Evolutionary conservation across 257 asterid species (phyloP).

Genomic region (Phtheirospermum japonicum): DNA sequence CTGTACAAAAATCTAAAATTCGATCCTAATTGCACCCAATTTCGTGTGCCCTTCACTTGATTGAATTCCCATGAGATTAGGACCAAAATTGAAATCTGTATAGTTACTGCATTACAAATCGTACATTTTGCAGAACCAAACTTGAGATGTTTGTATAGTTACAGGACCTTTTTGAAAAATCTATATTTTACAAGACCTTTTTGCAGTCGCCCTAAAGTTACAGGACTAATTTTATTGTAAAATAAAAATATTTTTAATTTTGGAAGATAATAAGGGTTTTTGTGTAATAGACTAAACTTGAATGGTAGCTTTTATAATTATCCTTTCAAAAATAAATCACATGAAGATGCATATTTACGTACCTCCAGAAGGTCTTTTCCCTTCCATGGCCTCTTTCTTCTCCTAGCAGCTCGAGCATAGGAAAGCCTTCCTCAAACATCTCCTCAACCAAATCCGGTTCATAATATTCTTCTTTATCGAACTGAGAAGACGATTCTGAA

Average conservation of each 20-base stretch:
- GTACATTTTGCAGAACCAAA: too few relatives aligned
- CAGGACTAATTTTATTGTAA: too few relatives aligned
- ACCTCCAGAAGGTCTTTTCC: constrained; percentile 83
- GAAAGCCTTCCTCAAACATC: constrained; percentile 95
- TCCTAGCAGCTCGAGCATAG: constrained; percentile 91
- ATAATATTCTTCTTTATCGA: constrained; percentile 49
- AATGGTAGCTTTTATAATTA: background rate
- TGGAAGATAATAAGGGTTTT: background rate
- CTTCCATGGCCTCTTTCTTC: constrained; percentile 99
- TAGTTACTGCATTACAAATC: too few relatives aligned
- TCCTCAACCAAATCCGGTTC: too few relatives aligned
- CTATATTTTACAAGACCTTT: too few relatives aligned
- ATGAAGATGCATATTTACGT: constrained; percentile 12
- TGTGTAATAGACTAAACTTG: background rate
- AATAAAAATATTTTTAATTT: background rate
- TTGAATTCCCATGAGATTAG: background rate
- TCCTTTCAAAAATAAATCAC: background rate
- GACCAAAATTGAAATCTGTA: too few relatives aligned
- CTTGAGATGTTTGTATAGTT: too few relatives aligned
- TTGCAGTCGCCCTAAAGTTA: too few relatives aligned
- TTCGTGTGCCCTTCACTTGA: too few relatives aligned
- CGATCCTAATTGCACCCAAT: too few relatives aligned
- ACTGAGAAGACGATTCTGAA: constrained; percentile 58
- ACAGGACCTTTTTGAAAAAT: too few relatives aligned
- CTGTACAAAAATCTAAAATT: too few relatives aligned